Evolutionary conservation across 169 alveolate species (phyloP).

Genomic region (Babesia sp.): DNA sequence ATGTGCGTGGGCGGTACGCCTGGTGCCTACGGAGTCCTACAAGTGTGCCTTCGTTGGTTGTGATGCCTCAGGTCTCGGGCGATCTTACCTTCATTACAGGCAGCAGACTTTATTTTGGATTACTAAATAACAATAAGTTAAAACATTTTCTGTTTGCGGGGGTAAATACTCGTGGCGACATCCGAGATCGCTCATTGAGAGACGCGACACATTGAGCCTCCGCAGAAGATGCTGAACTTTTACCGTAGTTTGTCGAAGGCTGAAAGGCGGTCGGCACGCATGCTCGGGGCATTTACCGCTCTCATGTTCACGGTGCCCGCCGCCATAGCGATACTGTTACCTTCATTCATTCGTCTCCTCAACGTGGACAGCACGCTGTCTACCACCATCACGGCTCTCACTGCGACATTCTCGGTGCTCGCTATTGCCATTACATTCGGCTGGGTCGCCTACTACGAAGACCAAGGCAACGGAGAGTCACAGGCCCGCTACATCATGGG

Average conservation of each 20-base stretch:
- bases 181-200: too few relatives aligned
- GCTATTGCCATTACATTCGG: conserved; percentile 50
- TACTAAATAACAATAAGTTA: too few relatives aligned
- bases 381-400: conserved; percentile 21
- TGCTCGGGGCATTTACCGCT: conserved; percentile 50
- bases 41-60: too few relatives aligned
- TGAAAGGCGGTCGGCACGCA: conserved; percentile 32
- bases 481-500: conserved; percentile 40
- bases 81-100: too few relatives aligned
- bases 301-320: conserved; percentile 58
- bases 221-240: conserved; percentile 17
- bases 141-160: too few relatives aligned
- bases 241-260: conserved; percentile 19
- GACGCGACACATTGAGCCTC: too few relatives aligned
- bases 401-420: conserved; percentile 40
- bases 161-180: too few relatives aligned
- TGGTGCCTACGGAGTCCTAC: too few relatives aligned
- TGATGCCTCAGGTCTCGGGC: too few relatives aligned
- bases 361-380: conserved; percentile 32
- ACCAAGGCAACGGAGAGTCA: conserved; percentile 38
- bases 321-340: conserved; percentile 36
- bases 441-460: conserved; percentile 51
- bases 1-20: too few relatives aligned
- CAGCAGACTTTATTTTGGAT: too few relatives aligned
- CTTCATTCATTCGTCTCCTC: conserved; percentile 17